Conservation (phyloP, 2,329 filamentous ascomycete species). For the Cryoendolithus antarcticus region DNA sequence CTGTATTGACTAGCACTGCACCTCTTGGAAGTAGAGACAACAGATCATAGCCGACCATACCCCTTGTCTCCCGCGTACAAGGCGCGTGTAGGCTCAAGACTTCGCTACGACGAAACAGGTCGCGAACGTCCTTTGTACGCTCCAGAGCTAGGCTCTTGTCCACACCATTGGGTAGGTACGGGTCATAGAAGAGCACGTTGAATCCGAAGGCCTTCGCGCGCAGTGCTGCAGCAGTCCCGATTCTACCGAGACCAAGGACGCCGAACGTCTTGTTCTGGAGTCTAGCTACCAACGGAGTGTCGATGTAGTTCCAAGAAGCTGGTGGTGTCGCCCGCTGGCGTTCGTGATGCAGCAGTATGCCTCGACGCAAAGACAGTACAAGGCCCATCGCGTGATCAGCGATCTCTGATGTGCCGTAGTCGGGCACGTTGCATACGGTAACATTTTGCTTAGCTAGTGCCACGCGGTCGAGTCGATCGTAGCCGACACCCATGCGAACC, state of each 20-base stretch:
- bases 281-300: constrained; percentile 17
- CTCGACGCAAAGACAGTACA: constrained; percentile 17
- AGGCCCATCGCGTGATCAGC: constrained; percentile 21
- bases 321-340: constrained; percentile 18
- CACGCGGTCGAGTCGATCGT: constrained; percentile 19
- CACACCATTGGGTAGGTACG: constrained; percentile 20
- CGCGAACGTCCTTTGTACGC: constrained; percentile 18
- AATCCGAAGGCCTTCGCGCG: constrained; percentile 22
- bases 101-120: constrained; percentile 33
- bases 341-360: constrained; percentile 20
- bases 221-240: constrained; percentile 19
- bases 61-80: constrained; percentile 54
- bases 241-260: constrained; percentile 19
- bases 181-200: constrained; percentile 23
- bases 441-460: constrained; percentile 15
- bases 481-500: constrained; percentile 22
- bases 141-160: constrained; percentile 21
- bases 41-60: constrained; percentile 18
- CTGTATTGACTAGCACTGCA: constrained; percentile 20
- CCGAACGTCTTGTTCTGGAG: constrained; percentile 17
- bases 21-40: constrained; percentile 18
- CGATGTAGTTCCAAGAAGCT: constrained; percentile 17
- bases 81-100: constrained; percentile 59
- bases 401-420: constrained; percentile 22
- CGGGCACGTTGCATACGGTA: constrained; percentile 20